Base-by-base conservation (phyloP, 768 basidiomycete species). In the Boletellus ananas region DNA sequence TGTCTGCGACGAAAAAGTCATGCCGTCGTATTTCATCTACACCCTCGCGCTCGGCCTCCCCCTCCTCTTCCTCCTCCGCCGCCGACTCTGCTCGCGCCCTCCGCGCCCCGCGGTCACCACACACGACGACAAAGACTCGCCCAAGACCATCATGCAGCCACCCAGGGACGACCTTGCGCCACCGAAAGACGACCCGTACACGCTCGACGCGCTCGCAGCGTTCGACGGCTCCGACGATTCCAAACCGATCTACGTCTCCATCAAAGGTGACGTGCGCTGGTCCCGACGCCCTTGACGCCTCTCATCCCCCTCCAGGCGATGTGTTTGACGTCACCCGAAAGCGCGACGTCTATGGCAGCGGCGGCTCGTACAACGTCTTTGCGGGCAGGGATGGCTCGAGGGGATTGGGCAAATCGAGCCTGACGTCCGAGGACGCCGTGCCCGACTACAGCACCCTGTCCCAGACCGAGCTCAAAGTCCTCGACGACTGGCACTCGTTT, bases 361-460 rank as follows among this genome's bases (percentile, higher is more conserved):
- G 90, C 3, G 73, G 75, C 21, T 82, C 86, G 4, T 92, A 94
- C 69, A 78, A 81, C 57, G 70, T 95, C 18, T 97, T 98, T 66
- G 91, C 94, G 29, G 95, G 94, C 39, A 95, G 90, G 71, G 95
- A 99, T 62, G 95, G 85, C 0, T 94, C 91, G 8, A 82, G 77
- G 55, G 95, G 87, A 0, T 74, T 99, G 7, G 95, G 93, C 37
- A 85, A 84, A 82, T 93, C 90, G 45, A 94, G 90, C 59, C 71
- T 96, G 58, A 89, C 90, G 47, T 70, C 74, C 4, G 87, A 92
- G 67, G 84, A 98, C 62, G 95, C 94, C 10, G 76, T 93, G 2
- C 71, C 92, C 12, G 94, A 99, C 63, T 96, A 90, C 64, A 90
- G 85, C 58, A 67, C 59, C 0, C 75, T 99, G 45, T 75, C 79